Evolutionary conservation across 2,329 filamentous ascomycete genomes (phyloP).

Genomic region (Chaetomiaceae sp.): DNA sequence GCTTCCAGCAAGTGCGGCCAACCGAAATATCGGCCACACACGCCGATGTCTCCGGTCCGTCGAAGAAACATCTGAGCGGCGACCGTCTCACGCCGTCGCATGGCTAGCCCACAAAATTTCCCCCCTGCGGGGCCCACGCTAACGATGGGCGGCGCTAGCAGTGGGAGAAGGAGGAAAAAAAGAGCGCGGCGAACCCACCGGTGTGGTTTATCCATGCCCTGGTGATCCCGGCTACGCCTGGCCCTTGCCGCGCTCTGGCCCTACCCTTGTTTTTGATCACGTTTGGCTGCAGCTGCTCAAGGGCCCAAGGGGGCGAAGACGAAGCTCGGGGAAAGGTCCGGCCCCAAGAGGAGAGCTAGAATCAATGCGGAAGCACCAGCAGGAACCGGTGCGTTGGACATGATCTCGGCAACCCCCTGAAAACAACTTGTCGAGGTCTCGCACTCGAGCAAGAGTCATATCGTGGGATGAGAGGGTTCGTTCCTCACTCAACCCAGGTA

Average conservation of each 20-base stretch:
- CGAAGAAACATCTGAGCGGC: neutral
- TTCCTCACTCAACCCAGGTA: too few species aligned
- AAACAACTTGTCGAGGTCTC: too few species aligned
- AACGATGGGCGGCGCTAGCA: neutral
- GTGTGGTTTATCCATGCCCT: constrained; percentile 10
- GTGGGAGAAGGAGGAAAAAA: too few species aligned
- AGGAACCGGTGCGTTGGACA: too few species aligned
- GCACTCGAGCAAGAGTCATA: too few species aligned
- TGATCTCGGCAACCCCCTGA: too few species aligned
- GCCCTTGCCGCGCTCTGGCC: neutral
- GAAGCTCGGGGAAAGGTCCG: neutral
- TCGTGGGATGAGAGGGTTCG: too few species aligned
- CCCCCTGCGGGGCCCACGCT: neutral
- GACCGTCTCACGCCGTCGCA: neutral
- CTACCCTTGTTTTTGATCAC: too few species aligned
- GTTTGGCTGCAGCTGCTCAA: too few species aligned
- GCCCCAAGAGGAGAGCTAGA: neutral
- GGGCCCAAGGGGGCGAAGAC: neutral
- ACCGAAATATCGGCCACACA: too few species aligned
- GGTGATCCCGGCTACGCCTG: neutral
- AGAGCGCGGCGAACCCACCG: constrained; percentile 11
- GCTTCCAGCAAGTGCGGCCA: too few species aligned
- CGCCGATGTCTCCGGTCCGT: neutral
- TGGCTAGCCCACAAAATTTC: neutral
- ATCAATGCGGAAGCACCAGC: neutral